A percentile compares a stretch with the other conserved stretches of the same genome.
Evolutionary conservation across 257 asterid genomes (phyloP).

Genomic region (Pogostemon cablin): DNA sequence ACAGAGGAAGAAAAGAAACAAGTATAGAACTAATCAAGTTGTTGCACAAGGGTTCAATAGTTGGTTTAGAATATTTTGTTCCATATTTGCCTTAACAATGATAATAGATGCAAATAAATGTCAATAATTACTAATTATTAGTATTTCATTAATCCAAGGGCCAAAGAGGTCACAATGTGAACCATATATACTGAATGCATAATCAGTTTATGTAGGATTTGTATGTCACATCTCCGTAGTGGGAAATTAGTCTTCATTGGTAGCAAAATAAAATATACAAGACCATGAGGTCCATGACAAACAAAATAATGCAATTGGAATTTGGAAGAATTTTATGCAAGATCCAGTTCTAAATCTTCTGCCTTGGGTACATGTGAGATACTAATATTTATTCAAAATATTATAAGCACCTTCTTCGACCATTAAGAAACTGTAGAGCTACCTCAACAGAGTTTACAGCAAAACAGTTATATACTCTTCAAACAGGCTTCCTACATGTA

Average conservation of each 20-base stretch:
- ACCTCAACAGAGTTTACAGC: conserved; percentile 8
- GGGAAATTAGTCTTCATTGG: too few species aligned
- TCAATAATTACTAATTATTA: too few species aligned
- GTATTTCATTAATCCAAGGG: too few species aligned
- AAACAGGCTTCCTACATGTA: conserved; percentile 21
- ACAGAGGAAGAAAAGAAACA: neutral
- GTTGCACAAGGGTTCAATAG: neutral
- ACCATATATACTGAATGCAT: too few species aligned
- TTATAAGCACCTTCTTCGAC: neutral
- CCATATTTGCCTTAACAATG: neutral
- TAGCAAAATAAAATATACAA: neutral
- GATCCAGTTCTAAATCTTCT: neutral
- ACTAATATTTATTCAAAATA: neutral
- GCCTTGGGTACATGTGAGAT: neutral
- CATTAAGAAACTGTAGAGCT: conserved; percentile 7
- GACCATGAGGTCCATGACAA: too few species aligned
- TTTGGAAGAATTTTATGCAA: neutral
- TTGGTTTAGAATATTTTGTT: neutral
- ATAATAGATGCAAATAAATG: too few species aligned
- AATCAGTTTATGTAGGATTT: too few species aligned
- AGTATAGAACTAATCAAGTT: neutral
- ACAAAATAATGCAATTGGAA: too few species aligned
- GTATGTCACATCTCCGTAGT: too few species aligned
- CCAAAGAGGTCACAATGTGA: too few species aligned
- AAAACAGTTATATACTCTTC: neutral